These are phyloP conservation scores for Isatis lusitanica DNA, from an alignment of 441 rosid genomes.

Conservation along the genomic window DNA sequence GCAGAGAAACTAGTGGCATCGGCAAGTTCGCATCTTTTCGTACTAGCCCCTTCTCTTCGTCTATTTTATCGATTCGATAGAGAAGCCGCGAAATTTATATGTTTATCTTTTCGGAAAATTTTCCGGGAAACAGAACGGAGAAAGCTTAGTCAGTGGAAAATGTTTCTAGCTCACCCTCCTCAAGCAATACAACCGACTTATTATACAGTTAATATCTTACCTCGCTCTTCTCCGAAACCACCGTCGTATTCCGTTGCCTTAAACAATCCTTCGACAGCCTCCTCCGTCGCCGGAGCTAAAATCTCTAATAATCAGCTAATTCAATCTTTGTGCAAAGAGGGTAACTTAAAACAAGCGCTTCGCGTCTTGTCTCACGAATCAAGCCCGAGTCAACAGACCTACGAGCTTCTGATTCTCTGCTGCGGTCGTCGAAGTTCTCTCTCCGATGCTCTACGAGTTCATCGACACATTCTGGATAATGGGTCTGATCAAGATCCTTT, in stretches of 20 bases:
- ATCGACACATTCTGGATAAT: constrained; percentile 58
- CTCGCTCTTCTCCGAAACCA: constrained; percentile 41
- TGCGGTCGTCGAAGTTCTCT: constrained; percentile 59
- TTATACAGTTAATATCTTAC: constrained; percentile 21
- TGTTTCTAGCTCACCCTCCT: constrained; percentile 58
- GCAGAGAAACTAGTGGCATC: constrained; percentile 23
- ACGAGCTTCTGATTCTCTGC: constrained; percentile 73
- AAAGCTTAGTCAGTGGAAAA: constrained; percentile 31
- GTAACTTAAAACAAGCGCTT: constrained; percentile 72
- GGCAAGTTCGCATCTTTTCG: background rate
- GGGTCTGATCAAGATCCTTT: constrained; percentile 91
- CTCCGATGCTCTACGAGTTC: constrained; percentile 59
- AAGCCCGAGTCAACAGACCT: constrained; percentile 74
- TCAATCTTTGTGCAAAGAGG: constrained; percentile 66
- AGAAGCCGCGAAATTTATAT: constrained; percentile 18
- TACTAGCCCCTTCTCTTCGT: background rate
- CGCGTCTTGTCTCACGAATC: constrained; percentile 55
- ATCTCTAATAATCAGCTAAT: constrained; percentile 48
- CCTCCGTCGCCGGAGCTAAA: constrained; percentile 25
- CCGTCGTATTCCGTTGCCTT: constrained; percentile 44
- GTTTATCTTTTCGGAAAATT: background rate
- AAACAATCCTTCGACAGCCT: constrained; percentile 40
- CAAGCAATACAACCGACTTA: constrained; percentile 43
- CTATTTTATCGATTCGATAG: constrained; percentile 7
- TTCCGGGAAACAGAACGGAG: constrained; percentile 1